phyloP scores from a whole-genome alignment of 805 yeast genomes.

The Hanseniaspora nectarophila region DNA sequence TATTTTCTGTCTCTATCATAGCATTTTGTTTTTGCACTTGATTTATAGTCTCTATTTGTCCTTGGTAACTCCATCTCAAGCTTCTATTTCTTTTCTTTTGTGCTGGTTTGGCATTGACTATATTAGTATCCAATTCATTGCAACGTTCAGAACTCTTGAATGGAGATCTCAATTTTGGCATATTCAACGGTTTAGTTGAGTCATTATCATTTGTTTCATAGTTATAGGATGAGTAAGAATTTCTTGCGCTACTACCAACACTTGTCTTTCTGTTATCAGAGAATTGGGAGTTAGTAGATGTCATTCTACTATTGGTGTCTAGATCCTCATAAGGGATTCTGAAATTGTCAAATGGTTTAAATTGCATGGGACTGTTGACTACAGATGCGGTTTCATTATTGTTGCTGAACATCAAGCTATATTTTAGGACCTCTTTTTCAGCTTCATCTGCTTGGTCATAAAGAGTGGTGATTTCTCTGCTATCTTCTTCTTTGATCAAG shows the following conservation, averaged over 20 bases:
- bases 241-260: not conserved
- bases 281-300: slow-evolving; percentile 12
- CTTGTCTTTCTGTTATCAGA: slow-evolving; percentile 2
- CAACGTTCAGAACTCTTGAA: not conserved
- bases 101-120: not conserved
- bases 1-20: not conserved
- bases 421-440: not conserved
- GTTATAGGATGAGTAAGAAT: not conserved
- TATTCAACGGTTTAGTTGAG: not conserved
- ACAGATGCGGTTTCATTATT: not conserved
- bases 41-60: slow-evolving; percentile 9
- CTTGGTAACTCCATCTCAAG: slow-evolving; percentile 14
- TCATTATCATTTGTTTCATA: not conserved
- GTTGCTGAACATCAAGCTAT: not conserved
- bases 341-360: not conserved
- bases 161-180: slow-evolving; percentile 13
- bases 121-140: not conserved
- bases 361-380: slow-evolving; percentile 12
- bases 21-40: slow-evolving; percentile 12
- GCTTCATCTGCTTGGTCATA: not conserved
- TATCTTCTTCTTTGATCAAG: slow-evolving; percentile 13
- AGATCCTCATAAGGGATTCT: not conserved
- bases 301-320: slow-evolving; percentile 1
- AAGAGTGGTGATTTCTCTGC: slow-evolving; percentile 1
- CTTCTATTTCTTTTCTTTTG: slow-evolving; percentile 13